Evolutionary conservation across 257 asterid species (phyloP).

Genomic region (Forsythia viridissima): DNA sequence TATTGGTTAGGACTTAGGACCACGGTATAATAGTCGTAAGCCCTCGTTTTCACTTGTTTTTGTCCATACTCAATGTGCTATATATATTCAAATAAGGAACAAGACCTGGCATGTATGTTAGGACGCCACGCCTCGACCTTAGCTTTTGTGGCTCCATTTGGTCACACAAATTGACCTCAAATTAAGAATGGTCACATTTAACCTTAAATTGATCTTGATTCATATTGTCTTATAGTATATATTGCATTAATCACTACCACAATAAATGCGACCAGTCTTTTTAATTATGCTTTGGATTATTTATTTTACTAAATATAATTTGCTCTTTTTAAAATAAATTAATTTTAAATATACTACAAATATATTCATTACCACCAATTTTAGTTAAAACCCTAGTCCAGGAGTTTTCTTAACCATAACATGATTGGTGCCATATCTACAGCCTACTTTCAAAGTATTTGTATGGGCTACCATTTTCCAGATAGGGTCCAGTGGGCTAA

Average conservation of each 20-base stretch:
- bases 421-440: too few species aligned
- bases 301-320: too few species aligned
- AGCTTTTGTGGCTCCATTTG: neutral
- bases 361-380: too few species aligned
- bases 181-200: neutral
- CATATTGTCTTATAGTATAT: too few species aligned
- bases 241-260: neutral
- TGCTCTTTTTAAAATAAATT: too few species aligned
- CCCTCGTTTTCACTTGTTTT: neutral
- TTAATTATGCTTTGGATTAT: neutral
- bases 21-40: constrained; percentile 12
- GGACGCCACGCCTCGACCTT: neutral
- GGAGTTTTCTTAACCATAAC: too few species aligned
- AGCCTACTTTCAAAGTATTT: neutral
- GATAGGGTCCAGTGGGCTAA: neutral
- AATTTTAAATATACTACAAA: too few species aligned
- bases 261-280: neutral
- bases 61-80: neutral
- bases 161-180: neutral
- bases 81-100: constrained; percentile 3
- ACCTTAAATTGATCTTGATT: too few species aligned
- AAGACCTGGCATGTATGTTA: neutral
- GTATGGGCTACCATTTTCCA: neutral
- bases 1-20: constrained; percentile 20
- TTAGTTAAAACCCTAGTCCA: neutral